phyloP scores from a whole-genome alignment of 2,329 filamentous ascomycete genomes.

The Pseudopyrenochaeta lycopersici region DNA sequence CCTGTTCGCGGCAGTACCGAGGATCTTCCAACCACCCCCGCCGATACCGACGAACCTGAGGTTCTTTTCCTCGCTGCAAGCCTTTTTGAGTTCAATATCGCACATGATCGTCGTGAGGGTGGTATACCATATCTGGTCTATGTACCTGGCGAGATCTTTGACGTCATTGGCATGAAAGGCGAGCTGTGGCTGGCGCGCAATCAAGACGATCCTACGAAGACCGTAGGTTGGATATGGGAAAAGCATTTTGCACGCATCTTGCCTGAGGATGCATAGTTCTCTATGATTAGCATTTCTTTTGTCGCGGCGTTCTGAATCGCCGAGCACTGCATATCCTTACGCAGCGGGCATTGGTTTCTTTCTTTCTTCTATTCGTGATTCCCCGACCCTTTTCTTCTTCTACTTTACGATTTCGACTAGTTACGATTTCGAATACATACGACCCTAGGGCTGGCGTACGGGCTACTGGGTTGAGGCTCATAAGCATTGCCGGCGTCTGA shows the following conservation, averaged over 20 bases:
- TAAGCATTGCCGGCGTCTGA: conserved; percentile 10
- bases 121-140: conserved; percentile 97
- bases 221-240: conserved; percentile 98
- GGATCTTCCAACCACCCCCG: conserved; percentile 42
- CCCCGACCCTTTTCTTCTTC: conserved; percentile 10
- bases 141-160: conserved; percentile 80
- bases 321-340: not conserved
- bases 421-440: too few relatives aligned
- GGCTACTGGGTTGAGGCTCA: not conserved
- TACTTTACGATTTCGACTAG: conserved; percentile 1
- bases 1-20: conserved; percentile 34
- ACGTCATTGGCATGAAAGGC: conserved; percentile 91
- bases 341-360: not conserved
- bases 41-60: conserved; percentile 67
- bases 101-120: conserved; percentile 87
- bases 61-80: conserved; percentile 92
- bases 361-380: conserved; percentile 22
- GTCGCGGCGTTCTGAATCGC: not conserved
- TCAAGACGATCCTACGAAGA: conserved; percentile 82
- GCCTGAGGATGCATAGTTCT: conserved; percentile 42
- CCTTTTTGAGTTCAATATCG: conserved; percentile 96
- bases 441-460: conserved; percentile 13
- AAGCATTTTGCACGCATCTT: conserved; percentile 78
- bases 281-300: not conserved
- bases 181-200: conserved; percentile 98